Conservation (phyloP, 179 eudicot genomes). For the Beta macrorhiza region DNA sequence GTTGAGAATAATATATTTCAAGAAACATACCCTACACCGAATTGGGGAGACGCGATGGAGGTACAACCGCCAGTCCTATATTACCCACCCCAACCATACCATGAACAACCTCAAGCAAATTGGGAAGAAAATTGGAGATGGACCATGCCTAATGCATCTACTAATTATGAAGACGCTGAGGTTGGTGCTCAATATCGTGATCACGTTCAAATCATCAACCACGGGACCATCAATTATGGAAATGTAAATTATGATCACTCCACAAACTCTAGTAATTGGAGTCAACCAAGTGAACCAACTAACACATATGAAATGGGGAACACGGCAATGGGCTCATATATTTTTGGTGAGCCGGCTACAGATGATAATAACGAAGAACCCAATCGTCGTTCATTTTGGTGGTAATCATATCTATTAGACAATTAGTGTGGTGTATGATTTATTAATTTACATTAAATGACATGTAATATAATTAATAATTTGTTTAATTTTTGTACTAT, state of each 20-base stretch:
- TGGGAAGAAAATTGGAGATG: neutral
- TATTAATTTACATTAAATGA: too few relatives aligned
- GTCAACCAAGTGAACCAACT: neutral
- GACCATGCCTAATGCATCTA: neutral
- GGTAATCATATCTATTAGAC: neutral
- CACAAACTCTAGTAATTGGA: neutral
- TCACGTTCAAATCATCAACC: conserved; percentile 2
- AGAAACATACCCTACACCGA: neutral
- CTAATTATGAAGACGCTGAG: neutral
- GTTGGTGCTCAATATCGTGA: neutral
- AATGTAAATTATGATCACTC: neutral
- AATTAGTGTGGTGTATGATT: neutral
- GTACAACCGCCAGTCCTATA: neutral
- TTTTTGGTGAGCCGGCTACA: neutral
- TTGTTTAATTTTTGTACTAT: too few relatives aligned
- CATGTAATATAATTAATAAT: too few relatives aligned
- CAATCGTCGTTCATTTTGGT: neutral
- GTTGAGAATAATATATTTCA: neutral
- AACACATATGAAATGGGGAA: neutral
- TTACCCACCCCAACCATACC: neutral
- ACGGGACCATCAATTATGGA: conserved; percentile 13
- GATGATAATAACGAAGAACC: neutral
- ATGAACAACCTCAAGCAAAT: neutral
- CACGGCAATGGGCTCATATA: neutral
- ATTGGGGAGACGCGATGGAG: neutral